Conservation (phyloP, 148 eudicot genomes). For the Oxyria digyna region DNA sequence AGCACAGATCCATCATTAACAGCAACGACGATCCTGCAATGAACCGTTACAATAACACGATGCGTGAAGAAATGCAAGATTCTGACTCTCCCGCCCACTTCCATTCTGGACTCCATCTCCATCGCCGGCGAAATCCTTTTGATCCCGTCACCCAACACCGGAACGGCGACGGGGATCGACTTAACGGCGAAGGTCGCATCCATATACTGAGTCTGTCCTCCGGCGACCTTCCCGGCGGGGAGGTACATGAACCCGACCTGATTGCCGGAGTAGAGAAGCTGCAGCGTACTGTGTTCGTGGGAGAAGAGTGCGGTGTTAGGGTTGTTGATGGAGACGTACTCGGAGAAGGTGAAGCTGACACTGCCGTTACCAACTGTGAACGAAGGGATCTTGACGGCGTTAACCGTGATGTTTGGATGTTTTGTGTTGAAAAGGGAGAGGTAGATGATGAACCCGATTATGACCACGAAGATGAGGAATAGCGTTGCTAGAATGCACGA, state of each 20-base stretch:
- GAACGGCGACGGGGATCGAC: slow-evolving; percentile 33
- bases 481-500: slow-evolving; percentile 12
- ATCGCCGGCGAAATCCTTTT: slow-evolving; percentile 8
- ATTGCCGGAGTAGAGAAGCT: slow-evolving; percentile 48
- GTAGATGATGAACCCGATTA: slow-evolving; percentile 44
- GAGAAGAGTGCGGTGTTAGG: slow-evolving; percentile 58
- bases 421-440: slow-evolving; percentile 70
- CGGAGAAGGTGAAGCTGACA: slow-evolving; percentile 78
- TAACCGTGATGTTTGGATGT: slow-evolving; percentile 43
- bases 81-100: background rate
- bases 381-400: slow-evolving; percentile 59
- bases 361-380: slow-evolving; percentile 51
- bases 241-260: slow-evolving; percentile 77
- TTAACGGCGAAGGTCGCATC: slow-evolving; percentile 59
- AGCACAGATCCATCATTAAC: slow-evolving; percentile 10
- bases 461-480: slow-evolving; percentile 48
- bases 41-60: background rate
- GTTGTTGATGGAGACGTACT: slow-evolving; percentile 64
- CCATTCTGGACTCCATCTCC: slow-evolving; percentile 8
- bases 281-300: slow-evolving; percentile 76
- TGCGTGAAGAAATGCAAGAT: slow-evolving; percentile 4
- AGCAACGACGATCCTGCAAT: slow-evolving; percentile 2
- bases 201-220: slow-evolving; percentile 50
- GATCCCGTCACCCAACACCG: background rate
- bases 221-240: slow-evolving; percentile 59